Conservation (phyloP, 1,284 basidiomycete species). For the Rhodofomes roseus region DNA sequence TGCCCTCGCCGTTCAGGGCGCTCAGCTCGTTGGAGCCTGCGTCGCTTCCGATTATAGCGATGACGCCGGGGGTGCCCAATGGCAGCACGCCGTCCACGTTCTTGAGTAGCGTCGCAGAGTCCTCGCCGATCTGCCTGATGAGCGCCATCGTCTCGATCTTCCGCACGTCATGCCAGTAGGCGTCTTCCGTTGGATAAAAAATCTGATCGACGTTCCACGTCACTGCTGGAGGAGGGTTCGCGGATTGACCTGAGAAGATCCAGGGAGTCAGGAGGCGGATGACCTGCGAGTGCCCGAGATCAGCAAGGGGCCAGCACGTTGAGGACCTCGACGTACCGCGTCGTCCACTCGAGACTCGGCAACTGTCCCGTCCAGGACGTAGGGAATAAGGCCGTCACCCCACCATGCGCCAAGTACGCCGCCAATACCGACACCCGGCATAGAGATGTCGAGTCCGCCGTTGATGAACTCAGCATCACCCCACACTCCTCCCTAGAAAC, state of each 20-base stretch:
- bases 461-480: constrained; percentile 33
- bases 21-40: constrained; percentile 36
- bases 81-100: constrained; percentile 54
- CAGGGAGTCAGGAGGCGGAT: background rate
- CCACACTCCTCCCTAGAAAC: constrained; percentile 40
- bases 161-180: constrained; percentile 20
- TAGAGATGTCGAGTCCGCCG: constrained; percentile 56
- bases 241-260: background rate
- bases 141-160: constrained; percentile 30
- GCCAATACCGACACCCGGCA: background rate
- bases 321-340: constrained; percentile 12
- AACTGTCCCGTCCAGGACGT: constrained; percentile 47
- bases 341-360: constrained; percentile 46
- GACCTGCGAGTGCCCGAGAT: background rate
- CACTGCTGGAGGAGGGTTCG: background rate
- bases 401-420: background rate
- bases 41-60: constrained; percentile 1
- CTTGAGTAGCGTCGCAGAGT: constrained; percentile 61
- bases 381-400: background rate
- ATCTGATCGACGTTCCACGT: background rate
- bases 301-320: too few species aligned
- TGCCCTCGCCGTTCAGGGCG: constrained; percentile 1
- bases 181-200: background rate
- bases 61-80: constrained; percentile 31
- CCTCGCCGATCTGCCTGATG: constrained; percentile 42